Evolutionary conservation across 352 stramenopile genomes (phyloP).

Genomic region (Globisporangium paddicum): DNA sequence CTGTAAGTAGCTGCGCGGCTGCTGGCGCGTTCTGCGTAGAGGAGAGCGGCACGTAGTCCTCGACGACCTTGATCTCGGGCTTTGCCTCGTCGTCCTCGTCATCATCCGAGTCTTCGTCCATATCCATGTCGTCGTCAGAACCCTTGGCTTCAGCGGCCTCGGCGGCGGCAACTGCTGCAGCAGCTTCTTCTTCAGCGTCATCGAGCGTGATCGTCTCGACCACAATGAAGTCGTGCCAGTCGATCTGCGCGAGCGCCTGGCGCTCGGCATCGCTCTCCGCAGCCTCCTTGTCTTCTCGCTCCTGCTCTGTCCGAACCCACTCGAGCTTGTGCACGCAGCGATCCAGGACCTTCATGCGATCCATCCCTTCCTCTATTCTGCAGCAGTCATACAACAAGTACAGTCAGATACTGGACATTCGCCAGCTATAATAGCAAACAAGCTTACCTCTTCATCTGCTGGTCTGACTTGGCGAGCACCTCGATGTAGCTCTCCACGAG

Average conservation of each 20-base stretch:
- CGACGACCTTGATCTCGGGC: constrained; percentile 72
- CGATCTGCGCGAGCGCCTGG: constrained; percentile 80
- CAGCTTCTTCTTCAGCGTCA: constrained; percentile 72
- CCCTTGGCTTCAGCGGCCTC: constrained; percentile 25
- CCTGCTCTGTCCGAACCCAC: constrained; percentile 71
- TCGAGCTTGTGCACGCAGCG: constrained; percentile 82
- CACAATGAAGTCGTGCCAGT: constrained; percentile 99
- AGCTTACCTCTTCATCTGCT: constrained; percentile 58
- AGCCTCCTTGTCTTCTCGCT: constrained; percentile 62
- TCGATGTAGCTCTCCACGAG: constrained; percentile 96
- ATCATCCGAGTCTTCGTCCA: constrained; percentile 79
- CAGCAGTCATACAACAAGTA: not conserved
- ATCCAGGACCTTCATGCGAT: constrained; percentile 84
- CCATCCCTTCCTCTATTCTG: constrained; percentile 64
- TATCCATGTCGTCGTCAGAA: constrained; percentile 88
- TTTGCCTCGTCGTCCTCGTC: constrained; percentile 55
- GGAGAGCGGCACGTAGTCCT: constrained; percentile 79
- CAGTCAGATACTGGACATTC: not conserved
- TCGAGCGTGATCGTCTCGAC: constrained; percentile 98
- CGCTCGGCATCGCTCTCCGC: constrained; percentile 75
- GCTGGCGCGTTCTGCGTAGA: constrained; percentile 22
- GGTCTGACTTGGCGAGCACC: constrained; percentile 71
- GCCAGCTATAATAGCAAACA: not conserved
- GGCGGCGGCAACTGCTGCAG: constrained; percentile 18
- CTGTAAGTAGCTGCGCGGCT: constrained; percentile 43